phyloP scores from a whole-genome alignment of 257 asterid genomes.

The Prunella vulgaris region DNA sequence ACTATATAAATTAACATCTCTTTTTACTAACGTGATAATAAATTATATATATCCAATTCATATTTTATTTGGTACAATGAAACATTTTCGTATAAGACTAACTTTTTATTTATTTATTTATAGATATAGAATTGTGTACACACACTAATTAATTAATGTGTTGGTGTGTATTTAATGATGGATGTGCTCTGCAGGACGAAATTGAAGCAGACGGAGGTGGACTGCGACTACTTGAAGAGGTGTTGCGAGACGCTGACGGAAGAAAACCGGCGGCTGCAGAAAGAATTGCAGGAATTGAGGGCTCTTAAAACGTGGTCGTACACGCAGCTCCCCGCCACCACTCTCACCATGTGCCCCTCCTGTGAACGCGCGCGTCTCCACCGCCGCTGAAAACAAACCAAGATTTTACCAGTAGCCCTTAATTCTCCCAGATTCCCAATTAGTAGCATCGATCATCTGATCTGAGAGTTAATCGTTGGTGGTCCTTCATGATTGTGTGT shows the following conservation, averaged over 20 bases:
- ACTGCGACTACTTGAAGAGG: slow-evolving; percentile 63
- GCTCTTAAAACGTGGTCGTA: slow-evolving; percentile 53
- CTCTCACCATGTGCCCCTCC: slow-evolving; percentile 79
- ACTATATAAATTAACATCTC: too few relatives aligned
- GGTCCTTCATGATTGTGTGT: background rate
- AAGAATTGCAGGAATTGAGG: slow-evolving; percentile 63
- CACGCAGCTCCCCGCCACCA: slow-evolving; percentile 68
- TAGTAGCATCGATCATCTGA: too few relatives aligned
- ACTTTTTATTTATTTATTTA: too few relatives aligned
- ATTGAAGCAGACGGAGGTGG: slow-evolving; percentile 68
- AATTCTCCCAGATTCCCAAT: too few relatives aligned
- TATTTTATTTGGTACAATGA: too few relatives aligned
- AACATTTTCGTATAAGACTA: too few relatives aligned
- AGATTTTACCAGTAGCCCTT: too few relatives aligned
- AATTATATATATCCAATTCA: too few relatives aligned
- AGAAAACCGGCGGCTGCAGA: slow-evolving; percentile 55
- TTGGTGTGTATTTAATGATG: background rate
- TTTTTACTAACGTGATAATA: too few relatives aligned
- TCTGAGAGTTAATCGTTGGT: background rate
- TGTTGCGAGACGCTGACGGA: slow-evolving; percentile 61
- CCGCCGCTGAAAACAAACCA: slow-evolving; percentile 32
- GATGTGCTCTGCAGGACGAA: slow-evolving; percentile 63
- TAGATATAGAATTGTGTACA: too few relatives aligned
- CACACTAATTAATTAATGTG: slow-evolving; percentile 5
- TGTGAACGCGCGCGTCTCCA: slow-evolving; percentile 69